phyloP scores from a whole-genome alignment of 164 flowering plant genomes.

The Umbilicus rupestris region DNA sequence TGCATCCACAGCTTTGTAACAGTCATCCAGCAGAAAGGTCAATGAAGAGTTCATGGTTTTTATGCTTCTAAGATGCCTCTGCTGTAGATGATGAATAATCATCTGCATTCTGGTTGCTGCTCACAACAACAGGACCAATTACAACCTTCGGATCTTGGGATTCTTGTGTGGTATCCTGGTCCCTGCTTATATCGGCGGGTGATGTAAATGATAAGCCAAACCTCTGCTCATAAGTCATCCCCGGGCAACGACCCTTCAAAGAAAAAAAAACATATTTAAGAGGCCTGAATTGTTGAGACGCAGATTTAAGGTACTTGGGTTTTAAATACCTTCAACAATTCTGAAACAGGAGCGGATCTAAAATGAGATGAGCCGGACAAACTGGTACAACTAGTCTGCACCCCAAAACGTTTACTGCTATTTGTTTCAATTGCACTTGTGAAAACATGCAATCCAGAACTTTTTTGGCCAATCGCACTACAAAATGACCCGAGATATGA shows the following conservation, averaged over 20 bases:
- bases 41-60: neutral
- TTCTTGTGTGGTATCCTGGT: constrained; percentile 19
- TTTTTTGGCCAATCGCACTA: constrained; percentile 21
- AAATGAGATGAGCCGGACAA: neutral
- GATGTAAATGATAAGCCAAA: constrained; percentile 45
- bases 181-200: constrained; percentile 17
- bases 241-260: constrained; percentile 64
- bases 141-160: constrained; percentile 13
- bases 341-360: neutral
- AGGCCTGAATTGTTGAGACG: neutral
- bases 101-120: constrained; percentile 7
- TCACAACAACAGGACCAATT: constrained; percentile 1
- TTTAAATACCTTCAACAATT: neutral
- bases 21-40: neutral
- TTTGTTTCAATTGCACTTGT: constrained; percentile 28
- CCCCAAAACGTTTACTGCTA: constrained; percentile 14
- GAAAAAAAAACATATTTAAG: constrained; percentile 3
- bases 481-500: constrained; percentile 85
- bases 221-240: constrained; percentile 61
- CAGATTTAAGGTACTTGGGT: neutral
- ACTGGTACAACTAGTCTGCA: neutral
- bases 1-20: neutral
- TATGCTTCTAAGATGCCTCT: neutral
- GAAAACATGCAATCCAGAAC: constrained; percentile 19
- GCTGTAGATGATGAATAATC: constrained; percentile 8